phyloP scores from a whole-genome alignment of 257 asterid genomes.

The Osmanthus fragrans region DNA sequence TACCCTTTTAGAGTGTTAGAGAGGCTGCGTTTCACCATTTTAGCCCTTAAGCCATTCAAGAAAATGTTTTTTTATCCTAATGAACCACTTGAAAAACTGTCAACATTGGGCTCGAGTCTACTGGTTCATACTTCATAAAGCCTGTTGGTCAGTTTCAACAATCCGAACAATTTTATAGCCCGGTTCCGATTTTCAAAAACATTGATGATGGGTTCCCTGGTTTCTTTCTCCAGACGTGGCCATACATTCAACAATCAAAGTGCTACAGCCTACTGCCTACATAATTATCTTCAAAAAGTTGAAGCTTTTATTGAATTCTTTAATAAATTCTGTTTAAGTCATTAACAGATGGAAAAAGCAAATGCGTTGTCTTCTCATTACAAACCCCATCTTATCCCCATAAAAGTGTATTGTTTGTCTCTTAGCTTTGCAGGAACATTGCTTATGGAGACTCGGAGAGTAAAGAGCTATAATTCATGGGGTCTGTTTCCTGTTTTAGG shows the following conservation, averaged over 20 bases:
- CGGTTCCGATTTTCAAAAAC: neutral
- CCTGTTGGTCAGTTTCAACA: too few species aligned
- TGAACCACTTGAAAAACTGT: too few species aligned
- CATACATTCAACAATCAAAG: neutral
- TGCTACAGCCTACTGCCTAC: neutral
- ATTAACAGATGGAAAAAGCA: slow-evolving; percentile 1
- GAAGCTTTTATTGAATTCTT: neutral
- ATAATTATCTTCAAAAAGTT: neutral
- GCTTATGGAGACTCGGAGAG: neutral
- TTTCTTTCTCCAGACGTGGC: neutral
- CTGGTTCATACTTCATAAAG: too few species aligned
- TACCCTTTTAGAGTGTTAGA: too few species aligned
- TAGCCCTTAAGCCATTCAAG: too few species aligned
- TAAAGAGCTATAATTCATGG: neutral
- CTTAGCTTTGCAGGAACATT: slow-evolving; percentile 17
- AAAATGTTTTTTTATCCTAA: too few species aligned
- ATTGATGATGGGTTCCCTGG: too few species aligned
- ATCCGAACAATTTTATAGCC: too few species aligned
- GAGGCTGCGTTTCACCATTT: too few species aligned
- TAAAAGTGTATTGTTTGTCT: slow-evolving; percentile 8
- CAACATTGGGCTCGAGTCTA: too few species aligned
- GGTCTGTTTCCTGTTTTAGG: neutral
- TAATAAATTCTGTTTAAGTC: slow-evolving; percentile 1
- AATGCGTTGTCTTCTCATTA: neutral
- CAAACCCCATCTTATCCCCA: slow-evolving; percentile 15